These are phyloP conservation scores for Scutellaria baicalensis DNA, from an alignment of 257 asterid genomes.

Conservation along the genomic window DNA sequence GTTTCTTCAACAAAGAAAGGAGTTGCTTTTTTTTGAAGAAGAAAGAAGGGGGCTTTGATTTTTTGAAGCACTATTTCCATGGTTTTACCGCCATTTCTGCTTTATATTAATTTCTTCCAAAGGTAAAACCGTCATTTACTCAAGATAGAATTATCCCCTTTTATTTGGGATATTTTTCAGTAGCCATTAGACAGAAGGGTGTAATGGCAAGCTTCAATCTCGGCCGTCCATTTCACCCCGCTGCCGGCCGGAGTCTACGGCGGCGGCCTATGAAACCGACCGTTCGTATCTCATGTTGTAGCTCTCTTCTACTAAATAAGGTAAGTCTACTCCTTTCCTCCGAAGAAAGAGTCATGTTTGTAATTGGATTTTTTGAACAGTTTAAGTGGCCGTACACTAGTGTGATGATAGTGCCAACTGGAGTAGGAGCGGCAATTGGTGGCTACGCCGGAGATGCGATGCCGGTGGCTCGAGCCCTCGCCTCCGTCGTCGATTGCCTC, in stretches of 20 bases:
- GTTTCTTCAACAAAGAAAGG: too few species aligned
- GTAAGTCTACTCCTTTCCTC: slow-evolving; percentile 16
- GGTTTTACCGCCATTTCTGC: too few species aligned
- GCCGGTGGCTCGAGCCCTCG: slow-evolving; percentile 82
- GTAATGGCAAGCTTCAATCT: slow-evolving; percentile 37
- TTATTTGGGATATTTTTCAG: background rate
- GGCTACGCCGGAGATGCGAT: slow-evolving; percentile 96
- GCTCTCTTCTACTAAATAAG: slow-evolving; percentile 34
- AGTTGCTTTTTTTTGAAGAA: too few species aligned
- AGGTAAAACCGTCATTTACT: slow-evolving; percentile 13
- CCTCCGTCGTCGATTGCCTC: slow-evolving; percentile 86
- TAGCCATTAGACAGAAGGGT: background rate
- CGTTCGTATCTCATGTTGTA: slow-evolving; percentile 25
- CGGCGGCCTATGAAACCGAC: slow-evolving; percentile 8
- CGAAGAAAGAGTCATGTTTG: background rate
- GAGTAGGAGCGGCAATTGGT: slow-evolving; percentile 91
- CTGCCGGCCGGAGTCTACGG: slow-evolving; percentile 20
- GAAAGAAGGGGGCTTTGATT: too few species aligned
- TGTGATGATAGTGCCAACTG: slow-evolving; percentile 94
- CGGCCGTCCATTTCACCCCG: slow-evolving; percentile 27
- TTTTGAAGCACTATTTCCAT: too few species aligned
- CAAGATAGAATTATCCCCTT: background rate
- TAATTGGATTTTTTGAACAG: slow-evolving; percentile 17
- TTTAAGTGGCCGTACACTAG: slow-evolving; percentile 73
- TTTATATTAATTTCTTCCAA: background rate